phyloP scores from a whole-genome alignment of 768 basidiomycete genomes.

The Lactarius psammicola region DNA sequence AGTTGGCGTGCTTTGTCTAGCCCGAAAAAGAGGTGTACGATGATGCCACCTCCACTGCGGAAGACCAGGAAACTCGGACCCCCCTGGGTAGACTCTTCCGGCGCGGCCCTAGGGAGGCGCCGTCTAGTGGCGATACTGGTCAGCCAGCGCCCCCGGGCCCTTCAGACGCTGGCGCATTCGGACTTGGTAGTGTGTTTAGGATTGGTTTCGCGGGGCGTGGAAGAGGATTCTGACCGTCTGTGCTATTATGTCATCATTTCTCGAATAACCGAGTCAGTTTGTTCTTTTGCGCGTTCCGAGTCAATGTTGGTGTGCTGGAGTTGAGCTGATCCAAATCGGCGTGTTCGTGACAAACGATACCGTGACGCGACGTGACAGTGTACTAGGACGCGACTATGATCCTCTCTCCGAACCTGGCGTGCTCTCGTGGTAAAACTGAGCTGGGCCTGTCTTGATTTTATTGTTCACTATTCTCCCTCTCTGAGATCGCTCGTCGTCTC shows the following conservation, averaged over 20 bases:
- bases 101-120: conserved; percentile 14
- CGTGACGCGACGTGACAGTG: no score
- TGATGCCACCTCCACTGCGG: conserved; percentile 28
- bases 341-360: no score
- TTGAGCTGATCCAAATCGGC: no score
- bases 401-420: no score
- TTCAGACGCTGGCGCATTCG: conserved; percentile 23
- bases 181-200: conserved; percentile 41
- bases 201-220: conserved; percentile 63
- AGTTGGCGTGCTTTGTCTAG: conserved; percentile 22
- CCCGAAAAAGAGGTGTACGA: conserved; percentile 40
- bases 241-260: background rate
- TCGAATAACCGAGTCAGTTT: background rate
- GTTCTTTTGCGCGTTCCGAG: background rate
- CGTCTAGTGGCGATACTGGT: conserved; percentile 24
- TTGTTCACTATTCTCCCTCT: no score
- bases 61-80: conserved; percentile 18
- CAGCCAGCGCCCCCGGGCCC: conserved; percentile 25
- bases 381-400: no score
- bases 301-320: no score
- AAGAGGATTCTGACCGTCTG: background rate
- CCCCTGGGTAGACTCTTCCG: conserved; percentile 33
- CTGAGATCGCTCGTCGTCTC: no score
- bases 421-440: no score
- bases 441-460: background rate